phyloP scores from a whole-genome alignment of 306 rosid species.

The Carpinus viminea region DNA sequence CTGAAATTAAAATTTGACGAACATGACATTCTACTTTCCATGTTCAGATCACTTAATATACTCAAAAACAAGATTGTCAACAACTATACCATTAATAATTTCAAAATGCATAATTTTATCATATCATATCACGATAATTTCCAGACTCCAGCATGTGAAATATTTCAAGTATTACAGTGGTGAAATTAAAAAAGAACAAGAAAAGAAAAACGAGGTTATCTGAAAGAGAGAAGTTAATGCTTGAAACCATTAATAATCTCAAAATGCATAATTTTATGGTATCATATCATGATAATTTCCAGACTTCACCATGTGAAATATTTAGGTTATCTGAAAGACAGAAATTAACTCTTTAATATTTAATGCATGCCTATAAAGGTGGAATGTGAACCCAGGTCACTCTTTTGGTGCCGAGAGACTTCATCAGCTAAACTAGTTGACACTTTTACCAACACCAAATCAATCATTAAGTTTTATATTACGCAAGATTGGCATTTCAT shows the following conservation, averaged over 20 bases:
- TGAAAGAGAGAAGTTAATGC: neutral
- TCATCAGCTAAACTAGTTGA: neutral
- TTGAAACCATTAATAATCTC: neutral
- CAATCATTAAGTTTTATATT: neutral
- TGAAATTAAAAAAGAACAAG: neutral
- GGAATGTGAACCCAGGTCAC: neutral
- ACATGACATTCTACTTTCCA: neutral
- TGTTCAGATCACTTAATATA: neutral
- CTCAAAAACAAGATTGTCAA: neutral
- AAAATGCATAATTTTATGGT: neutral
- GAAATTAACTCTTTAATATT: neutral
- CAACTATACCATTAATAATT: neutral
- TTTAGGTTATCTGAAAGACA: neutral
- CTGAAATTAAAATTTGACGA: slow-evolving; percentile 38
- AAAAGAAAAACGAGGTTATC: neutral
- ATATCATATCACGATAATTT: neutral
- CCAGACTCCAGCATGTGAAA: neutral
- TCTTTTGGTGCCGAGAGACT: neutral
- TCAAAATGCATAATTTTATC: neutral
- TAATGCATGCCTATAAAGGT: neutral
- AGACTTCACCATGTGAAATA: neutral
- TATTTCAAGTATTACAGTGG: neutral
- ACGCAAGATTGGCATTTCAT: neutral
- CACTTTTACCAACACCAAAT: neutral
- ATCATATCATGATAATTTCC: neutral